Conservation (phyloP, 768 basidiomycete species). For the Rhizopogon vulgaris region DNA sequence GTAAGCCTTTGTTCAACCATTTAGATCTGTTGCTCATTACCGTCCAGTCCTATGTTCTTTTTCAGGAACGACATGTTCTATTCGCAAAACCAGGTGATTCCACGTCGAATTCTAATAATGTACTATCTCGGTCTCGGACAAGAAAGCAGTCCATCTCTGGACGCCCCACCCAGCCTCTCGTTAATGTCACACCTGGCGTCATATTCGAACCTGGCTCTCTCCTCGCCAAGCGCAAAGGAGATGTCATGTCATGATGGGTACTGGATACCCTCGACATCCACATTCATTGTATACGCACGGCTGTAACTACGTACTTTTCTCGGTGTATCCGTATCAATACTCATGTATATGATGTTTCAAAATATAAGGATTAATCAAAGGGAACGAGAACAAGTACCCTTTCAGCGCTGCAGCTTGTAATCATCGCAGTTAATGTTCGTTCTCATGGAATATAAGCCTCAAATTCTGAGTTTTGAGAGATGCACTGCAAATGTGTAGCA, state of each 20-base stretch:
- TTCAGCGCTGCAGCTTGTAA: too few species aligned
- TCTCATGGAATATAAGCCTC: too few species aligned
- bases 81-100: conserved; percentile 28
- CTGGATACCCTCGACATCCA: neutral
- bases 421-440: too few species aligned
- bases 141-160: conserved; percentile 28
- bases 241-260: conserved; percentile 5
- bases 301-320: neutral
- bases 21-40: conserved; percentile 9
- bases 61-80: conserved; percentile 67
- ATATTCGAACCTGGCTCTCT: conserved; percentile 76
- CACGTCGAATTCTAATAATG: conserved; percentile 23
- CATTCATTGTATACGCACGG: neutral
- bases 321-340: neutral
- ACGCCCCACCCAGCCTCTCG: conserved; percentile 41
- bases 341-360: neutral
- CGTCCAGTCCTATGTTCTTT: conserved; percentile 70
- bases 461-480: too few species aligned
- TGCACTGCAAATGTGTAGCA: too few species aligned
- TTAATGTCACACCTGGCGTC: conserved; percentile 37
- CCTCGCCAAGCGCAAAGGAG: conserved; percentile 47
- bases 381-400: too few species aligned
- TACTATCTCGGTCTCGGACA: conserved; percentile 30
- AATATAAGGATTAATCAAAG: neutral
- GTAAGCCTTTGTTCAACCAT: conserved; percentile 36